Evolutionary conservation across 768 basidiomycete genomes (phyloP), one percentile per base, ranked within the genome.

Genomic region (Tricholoma sp.): DNA sequence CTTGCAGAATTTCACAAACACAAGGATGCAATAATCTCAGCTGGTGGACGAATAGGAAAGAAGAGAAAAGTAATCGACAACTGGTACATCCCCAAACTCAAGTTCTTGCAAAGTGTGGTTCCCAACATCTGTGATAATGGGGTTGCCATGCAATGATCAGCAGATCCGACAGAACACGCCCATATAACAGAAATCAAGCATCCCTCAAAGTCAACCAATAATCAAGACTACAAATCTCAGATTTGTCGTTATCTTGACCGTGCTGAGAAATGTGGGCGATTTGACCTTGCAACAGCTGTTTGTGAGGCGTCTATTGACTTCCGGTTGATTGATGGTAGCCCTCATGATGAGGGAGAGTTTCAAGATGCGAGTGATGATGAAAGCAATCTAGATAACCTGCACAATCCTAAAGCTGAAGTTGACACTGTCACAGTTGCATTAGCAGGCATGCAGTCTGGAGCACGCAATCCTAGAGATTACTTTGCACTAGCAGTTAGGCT

Each of bases 71-170:
- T 65, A 3, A 69, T 32, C 14, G 12, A 71, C 4, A 59, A 77
- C 53, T 79, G 70, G 63, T 52, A 70, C n/a, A 79, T 80, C 43
- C 76, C 73, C 1, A 81, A 81, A 58, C 69, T 78, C 5, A 73
- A 76, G 54, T 60, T 74, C 16, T 57, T 76, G 22, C 73, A 75
- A 22, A 71, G 67, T 41, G 66, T 50, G 16, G 22, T 27, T 27
- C 49, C 49, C 24, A 72, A 65, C 52, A 72, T 72, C 14, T 39
- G 52, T 4, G 37, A 32, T 1, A 69, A 68, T 50, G 76, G 76
- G 0, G 65, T 62, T 2, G 54, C 71, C 1, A 64, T 67, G 6
- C 71, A 78, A 50, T n/a, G n/a, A n/a, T 70, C 72, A 37, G 69
- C 70, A 1, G 71, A 78, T 59, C 56, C 65, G 10, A 73, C 69